Evolutionary conservation across 345 rosid genomes (phyloP).

Genomic region (Lagerstroemia speciosa): DNA sequence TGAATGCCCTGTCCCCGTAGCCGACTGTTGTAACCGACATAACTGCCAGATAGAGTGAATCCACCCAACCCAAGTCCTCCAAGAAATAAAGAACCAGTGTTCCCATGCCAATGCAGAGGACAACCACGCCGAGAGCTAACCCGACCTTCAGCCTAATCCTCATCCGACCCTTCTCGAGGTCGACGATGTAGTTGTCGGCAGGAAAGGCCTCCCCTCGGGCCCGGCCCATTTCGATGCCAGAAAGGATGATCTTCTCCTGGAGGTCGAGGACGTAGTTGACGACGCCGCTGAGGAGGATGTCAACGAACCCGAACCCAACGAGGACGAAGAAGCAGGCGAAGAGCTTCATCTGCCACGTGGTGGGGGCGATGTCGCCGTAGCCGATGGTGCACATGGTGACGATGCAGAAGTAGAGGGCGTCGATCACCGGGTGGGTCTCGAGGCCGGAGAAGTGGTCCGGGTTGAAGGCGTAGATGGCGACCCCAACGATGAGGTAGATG

Average conservation of each 20-base stretch:
- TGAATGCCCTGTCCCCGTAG: slow-evolving; percentile 60
- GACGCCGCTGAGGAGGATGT: slow-evolving; percentile 52
- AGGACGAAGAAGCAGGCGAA: slow-evolving; percentile 63
- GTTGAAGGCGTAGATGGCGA: slow-evolving; percentile 47
- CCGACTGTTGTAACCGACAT: slow-evolving; percentile 84
- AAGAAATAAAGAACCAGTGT: slow-evolving; percentile 40
- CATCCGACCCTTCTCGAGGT: slow-evolving; percentile 68
- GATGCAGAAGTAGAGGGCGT: slow-evolving; percentile 70
- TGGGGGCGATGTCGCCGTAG: slow-evolving; percentile 70
- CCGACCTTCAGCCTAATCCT: slow-evolving; percentile 71
- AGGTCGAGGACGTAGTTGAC: slow-evolving; percentile 57
- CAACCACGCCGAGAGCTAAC: slow-evolving; percentile 59
- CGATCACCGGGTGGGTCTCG: slow-evolving; percentile 79
- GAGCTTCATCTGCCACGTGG: slow-evolving; percentile 46
- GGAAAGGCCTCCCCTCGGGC: slow-evolving; percentile 20
- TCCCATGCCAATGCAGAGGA: slow-evolving; percentile 51
- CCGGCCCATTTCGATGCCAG: slow-evolving; percentile 29
- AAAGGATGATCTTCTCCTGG: slow-evolving; percentile 52
- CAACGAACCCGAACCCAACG: slow-evolving; percentile 65
- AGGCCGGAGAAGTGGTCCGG: slow-evolving; percentile 50
- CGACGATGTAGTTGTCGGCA: slow-evolving; percentile 44
- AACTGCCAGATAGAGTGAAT: slow-evolving; percentile 63
- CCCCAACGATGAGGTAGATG: slow-evolving; percentile 52
- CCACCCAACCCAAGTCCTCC: slow-evolving; percentile 46
- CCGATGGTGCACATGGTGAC: slow-evolving; percentile 85